phyloP scores from a whole-genome alignment of 2,329 filamentous ascomycete species.

The Aspergillus glaucus region DNA sequence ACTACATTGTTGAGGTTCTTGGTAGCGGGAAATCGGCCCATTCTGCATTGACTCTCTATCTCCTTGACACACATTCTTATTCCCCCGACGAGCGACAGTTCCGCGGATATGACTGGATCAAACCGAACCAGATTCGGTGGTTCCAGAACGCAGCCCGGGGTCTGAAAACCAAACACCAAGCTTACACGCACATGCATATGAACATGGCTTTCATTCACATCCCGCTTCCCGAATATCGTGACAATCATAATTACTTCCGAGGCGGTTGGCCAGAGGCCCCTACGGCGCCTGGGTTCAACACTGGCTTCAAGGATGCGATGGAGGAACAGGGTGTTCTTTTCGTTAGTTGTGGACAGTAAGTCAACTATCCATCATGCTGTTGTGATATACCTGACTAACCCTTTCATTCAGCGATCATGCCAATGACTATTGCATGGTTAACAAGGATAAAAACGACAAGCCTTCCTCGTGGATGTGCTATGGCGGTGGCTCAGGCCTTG shows the following conservation, averaged over 20 bases:
- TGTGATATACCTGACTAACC: slow-evolving; percentile 8
- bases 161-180: slow-evolving; percentile 68
- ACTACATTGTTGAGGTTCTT: slow-evolving; percentile 88
- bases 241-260: slow-evolving; percentile 52
- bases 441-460: slow-evolving; percentile 46
- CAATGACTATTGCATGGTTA: slow-evolving; percentile 90
- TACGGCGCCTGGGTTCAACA: slow-evolving; percentile 84
- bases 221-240: slow-evolving; percentile 80
- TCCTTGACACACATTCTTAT: slow-evolving; percentile 89
- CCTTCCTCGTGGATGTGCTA: slow-evolving; percentile 97
- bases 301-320: slow-evolving; percentile 84
- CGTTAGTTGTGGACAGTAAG: slow-evolving; percentile 85
- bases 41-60: slow-evolving; percentile 87
- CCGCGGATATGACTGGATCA: slow-evolving; percentile 96
- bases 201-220: slow-evolving; percentile 98
- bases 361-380: slow-evolving; percentile 14
- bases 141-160: slow-evolving; percentile 72
- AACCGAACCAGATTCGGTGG: slow-evolving; percentile 90
- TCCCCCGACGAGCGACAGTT: slow-evolving; percentile 82
- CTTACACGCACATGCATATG: slow-evolving; percentile 89
- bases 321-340: slow-evolving; percentile 78
- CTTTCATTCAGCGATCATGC: slow-evolving; percentile 66
- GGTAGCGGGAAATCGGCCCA: slow-evolving; percentile 73
- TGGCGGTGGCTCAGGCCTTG: slow-evolving; percentile 83
- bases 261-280: slow-evolving; percentile 76